Evolutionary conservation across 139 green algal species (phyloP), one percentile per base, ranked within the genome.

Genomic region (Raphidocelis subcapitata): DNA sequence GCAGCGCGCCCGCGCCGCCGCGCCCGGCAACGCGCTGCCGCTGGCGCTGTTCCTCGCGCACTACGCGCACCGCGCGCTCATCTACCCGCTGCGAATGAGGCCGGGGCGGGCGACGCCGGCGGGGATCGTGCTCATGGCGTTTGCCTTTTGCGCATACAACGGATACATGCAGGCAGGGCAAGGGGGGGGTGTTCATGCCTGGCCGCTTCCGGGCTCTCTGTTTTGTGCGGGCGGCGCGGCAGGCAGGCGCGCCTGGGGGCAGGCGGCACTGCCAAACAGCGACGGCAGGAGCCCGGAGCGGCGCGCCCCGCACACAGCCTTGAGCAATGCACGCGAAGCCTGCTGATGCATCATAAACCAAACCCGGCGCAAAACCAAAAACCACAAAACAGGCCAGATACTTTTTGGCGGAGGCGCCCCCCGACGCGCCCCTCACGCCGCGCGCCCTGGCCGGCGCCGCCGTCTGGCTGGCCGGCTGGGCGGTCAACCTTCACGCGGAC

Each of bases 91-190:
- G 18, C 36, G 63, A 14, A 76, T 89, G 2, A 63, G 81, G 1
- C 76, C 77, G 23, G 73, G 80, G 35, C 92, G 90, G 67, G 69
- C 74, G 14, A 92, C 85, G 15, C 87, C 88, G 0, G 33, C 91
- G 4, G 63, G 29, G n/a, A 80, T 95, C 8, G 87, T 76, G 77
- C 44, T 85, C 23, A 81, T 90, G 73, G 83, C 84, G 15, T 35
- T 81, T 0, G 20, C 74, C 4, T 95, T 94, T 73, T 93, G 87
- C 62, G 18, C 83, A 3, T 92, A 82, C 74, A 95, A 95, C 63
- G 90, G 88, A 12, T 90, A 84, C 55, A 52, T 94, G 67, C 90
- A 93, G 88, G 85, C 79, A 36, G 37, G 14, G 46, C 12, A 49
- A 5, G 2, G 52, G 52, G 52, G 8, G 12, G 12, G 12, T 28